Conservation (phyloP, 2,329 filamentous ascomycete genomes). For the Pseudocercospora musae region DNA sequence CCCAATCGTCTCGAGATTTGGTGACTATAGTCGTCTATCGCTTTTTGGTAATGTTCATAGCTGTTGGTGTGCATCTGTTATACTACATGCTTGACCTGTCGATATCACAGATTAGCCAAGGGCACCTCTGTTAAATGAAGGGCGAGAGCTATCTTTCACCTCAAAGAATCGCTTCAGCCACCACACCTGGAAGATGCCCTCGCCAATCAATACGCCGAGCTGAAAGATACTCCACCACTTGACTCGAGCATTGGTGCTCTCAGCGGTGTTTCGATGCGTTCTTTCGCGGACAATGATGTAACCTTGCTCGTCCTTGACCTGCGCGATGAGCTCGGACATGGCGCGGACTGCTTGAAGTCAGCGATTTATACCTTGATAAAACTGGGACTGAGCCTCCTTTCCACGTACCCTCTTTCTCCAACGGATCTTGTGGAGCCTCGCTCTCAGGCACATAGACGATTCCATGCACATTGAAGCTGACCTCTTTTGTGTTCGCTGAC, state of each 20-base stretch:
- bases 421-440: slow-evolving; percentile 78
- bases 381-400: background rate
- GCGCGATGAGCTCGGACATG: slow-evolving; percentile 78
- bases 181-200: slow-evolving; percentile 98
- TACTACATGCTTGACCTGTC: slow-evolving; percentile 41
- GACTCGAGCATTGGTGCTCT: slow-evolving; percentile 94
- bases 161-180: slow-evolving; percentile 86
- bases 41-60: slow-evolving; percentile 10
- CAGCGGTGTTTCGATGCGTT: slow-evolving; percentile 95
- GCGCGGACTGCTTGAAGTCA: slow-evolving; percentile 61
- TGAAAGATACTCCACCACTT: slow-evolving; percentile 99
- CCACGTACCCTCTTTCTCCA: slow-evolving; percentile 78
- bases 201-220: slow-evolving; percentile 79
- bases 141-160: slow-evolving; percentile 32
- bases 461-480: slow-evolving; percentile 98
- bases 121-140: slow-evolving; percentile 30
- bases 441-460: slow-evolving; percentile 93
- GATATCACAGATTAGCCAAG: slow-evolving; percentile 29
- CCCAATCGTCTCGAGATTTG: background rate
- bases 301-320: slow-evolving; percentile 96
- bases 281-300: slow-evolving; percentile 96
- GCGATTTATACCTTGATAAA: background rate
- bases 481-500: slow-evolving; percentile 93
- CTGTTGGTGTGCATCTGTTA: slow-evolving; percentile 18
- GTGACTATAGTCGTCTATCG: slow-evolving; percentile 8